Evolutionary conservation across 805 yeast genomes (phyloP), one percentile per base, ranked within the genome.

Genomic region (Blastobotrys parvus): DNA sequence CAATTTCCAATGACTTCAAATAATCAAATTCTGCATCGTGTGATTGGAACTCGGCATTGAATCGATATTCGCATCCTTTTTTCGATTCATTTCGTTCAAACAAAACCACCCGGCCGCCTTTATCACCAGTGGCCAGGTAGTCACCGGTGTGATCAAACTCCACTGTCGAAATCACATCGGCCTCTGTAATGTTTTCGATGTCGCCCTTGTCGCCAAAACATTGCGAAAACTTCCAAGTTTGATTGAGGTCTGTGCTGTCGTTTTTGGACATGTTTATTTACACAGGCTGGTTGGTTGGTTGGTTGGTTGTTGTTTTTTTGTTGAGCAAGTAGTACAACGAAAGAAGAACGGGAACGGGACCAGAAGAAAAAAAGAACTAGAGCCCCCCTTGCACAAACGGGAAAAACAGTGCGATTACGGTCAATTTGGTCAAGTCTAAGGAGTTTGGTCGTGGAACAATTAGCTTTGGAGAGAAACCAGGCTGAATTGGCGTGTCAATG

Each of bases 191-290:
- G 57, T 80, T 83, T 52, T 90, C 97, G 45, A 89, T 82, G 62
- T 92, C 99, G 38, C 95, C 95, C 64, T 94, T 92, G 64, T 92
- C 98, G 51, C 99, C 99, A 72, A 92, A 92, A 64, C 99, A 92
- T 64, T 89, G 97, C 55, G 94, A 83, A 63, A 89, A 89, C 64
- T 86, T 87, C 90, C 90, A 82, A 46, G 69, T 61, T 44, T 68
- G 63, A 42, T 54, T 50, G 32, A 52, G 45, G 44, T 55, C 50
- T 16, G 60, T 53, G 39, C 50, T 44, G 43, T 54, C 58, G 46
- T 45, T 47, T 29, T n/a, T n/a, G n/a, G n/a, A n/a, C n/a, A n/a
- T n/a, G n/a, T n/a, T n/a, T n/a, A n/a, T n/a, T n/a, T n/a, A n/a
- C n/a, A n/a, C n/a, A n/a, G n/a, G n/a, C n/a, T n/a, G n/a, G n/a